Conservation (phyloP, 805 yeast species). For the Yarrowia porcina region DNA sequence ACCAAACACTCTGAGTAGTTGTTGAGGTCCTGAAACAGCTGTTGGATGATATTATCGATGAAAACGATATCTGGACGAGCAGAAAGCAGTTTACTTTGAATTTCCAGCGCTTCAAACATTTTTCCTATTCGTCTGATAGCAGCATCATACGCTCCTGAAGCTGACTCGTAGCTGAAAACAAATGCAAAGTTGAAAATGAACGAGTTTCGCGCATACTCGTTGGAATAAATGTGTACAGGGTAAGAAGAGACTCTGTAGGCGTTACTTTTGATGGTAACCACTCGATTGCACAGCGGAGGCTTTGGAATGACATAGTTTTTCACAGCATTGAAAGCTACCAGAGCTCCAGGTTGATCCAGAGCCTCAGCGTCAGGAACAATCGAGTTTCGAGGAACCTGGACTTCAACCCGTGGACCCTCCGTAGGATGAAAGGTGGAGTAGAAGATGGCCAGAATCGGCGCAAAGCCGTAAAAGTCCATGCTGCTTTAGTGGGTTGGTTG, state of each 20-base stretch:
- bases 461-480: slow-evolving; percentile 52
- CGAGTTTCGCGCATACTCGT: slow-evolving; percentile 81
- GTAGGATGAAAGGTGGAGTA: slow-evolving; percentile 93
- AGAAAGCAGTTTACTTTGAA: slow-evolving; percentile 76
- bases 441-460: slow-evolving; percentile 83
- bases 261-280: slow-evolving; percentile 69
- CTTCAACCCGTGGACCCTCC: slow-evolving; percentile 87
- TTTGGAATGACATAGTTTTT: slow-evolving; percentile 93
- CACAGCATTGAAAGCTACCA: slow-evolving; percentile 78
- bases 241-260: slow-evolving; percentile 74
- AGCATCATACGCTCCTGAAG: slow-evolving; percentile 66
- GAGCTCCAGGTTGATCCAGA: slow-evolving; percentile 38
- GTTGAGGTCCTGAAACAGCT: slow-evolving; percentile 89
- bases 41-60: slow-evolving; percentile 76
- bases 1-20: slow-evolving; percentile 94
- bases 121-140: slow-evolving; percentile 79
- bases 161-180: slow-evolving; percentile 79
- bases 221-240: slow-evolving; percentile 77
- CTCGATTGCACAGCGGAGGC: slow-evolving; percentile 79
- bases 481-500: not conserved
- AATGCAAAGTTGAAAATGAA: slow-evolving; percentile 92
- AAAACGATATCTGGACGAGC: slow-evolving; percentile 39
- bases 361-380: slow-evolving; percentile 43
- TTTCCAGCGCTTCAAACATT: slow-evolving; percentile 87
- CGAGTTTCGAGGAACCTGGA: slow-evolving; percentile 83